A percentile compares a stretch with the other conserved stretches of the same genome.
These are phyloP conservation scores for Cardamine occulta DNA, from an alignment of 345 rosid genomes.

Conservation along the genomic window DNA sequence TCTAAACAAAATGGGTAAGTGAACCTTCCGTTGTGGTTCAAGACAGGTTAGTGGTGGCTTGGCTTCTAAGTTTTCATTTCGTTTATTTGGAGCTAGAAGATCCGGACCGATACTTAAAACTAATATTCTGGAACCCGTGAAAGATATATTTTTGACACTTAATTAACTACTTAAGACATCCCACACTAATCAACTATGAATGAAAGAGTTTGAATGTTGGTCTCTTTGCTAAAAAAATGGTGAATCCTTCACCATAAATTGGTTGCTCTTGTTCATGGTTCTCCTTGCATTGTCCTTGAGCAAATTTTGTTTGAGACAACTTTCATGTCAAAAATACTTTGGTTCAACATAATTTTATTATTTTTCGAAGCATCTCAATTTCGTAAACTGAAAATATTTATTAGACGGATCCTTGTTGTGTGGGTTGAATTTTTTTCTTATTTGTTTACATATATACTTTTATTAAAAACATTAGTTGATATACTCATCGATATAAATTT, in stretches of 20 bases:
- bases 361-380: neutral
- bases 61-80: conserved; percentile 7
- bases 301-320: neutral
- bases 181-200: neutral
- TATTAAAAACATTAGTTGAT: neutral
- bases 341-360: neutral
- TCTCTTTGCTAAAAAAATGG: neutral
- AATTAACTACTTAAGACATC: neutral
- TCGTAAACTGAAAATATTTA: neutral
- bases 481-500: neutral
- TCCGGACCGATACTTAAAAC: neutral
- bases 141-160: neutral
- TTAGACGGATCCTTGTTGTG: neutral
- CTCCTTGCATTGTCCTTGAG: neutral
- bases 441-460: neutral
- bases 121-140: no score
- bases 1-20: neutral
- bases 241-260: neutral
- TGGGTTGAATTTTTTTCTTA: neutral
- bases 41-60: neutral
- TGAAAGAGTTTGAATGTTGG: neutral
- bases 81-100: neutral
- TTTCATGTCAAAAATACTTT: neutral
- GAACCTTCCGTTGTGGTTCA: neutral
- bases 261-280: conserved; percentile 3